Percentiles rank a stretch among this genome's conserved stretches.
These are phyloP conservation scores for Coniophora puteana DNA, from an alignment of 1,284 basidiomycete genomes.

Conservation along the genomic window DNA sequence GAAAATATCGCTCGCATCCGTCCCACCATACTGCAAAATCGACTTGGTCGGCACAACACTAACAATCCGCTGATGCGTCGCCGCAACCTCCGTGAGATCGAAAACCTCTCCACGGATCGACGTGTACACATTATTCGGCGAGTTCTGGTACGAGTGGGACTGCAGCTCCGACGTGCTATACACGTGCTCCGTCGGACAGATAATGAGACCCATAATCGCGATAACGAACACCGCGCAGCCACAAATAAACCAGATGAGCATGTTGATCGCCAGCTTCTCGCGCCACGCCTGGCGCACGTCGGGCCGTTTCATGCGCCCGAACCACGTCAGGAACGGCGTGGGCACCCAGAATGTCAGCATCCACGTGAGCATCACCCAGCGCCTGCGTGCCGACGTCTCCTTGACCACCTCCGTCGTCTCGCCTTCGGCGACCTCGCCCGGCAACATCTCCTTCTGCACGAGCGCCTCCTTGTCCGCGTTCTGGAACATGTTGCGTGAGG, in stretches of 20 bases:
- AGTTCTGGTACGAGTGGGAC: constrained; percentile 61
- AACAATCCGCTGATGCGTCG: constrained; percentile 66
- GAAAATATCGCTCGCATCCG: constrained; percentile 78
- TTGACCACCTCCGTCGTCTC: constrained; percentile 88
- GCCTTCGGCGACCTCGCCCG: constrained; percentile 76
- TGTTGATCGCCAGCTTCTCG: constrained; percentile 94
- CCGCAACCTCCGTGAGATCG: constrained; percentile 61
- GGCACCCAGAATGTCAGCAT: constrained; percentile 93
- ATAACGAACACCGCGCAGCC: constrained; percentile 90
- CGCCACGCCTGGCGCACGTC: constrained; percentile 97
- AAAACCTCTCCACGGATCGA: constrained; percentile 93
- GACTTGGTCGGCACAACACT: constrained; percentile 73
- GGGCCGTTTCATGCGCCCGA: constrained; percentile 90
- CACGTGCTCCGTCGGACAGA: constrained; percentile 94
- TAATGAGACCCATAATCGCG: constrained; percentile 81
- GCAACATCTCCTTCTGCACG: constrained; percentile 75
- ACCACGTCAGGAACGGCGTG: constrained; percentile 60
- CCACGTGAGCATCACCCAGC: constrained; percentile 90
- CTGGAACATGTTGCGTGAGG: constrained; percentile 93
- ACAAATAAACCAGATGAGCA: constrained; percentile 96
- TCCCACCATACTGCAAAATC: constrained; percentile 83
- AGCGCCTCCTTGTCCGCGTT: constrained; percentile 71
- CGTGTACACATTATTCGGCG: constrained; percentile 75
- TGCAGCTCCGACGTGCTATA: constrained; percentile 78
- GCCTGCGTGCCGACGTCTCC: constrained; percentile 73